Conservation (phyloP, 163 green algal genomes). For the Scenedesmus sp. region DNA sequence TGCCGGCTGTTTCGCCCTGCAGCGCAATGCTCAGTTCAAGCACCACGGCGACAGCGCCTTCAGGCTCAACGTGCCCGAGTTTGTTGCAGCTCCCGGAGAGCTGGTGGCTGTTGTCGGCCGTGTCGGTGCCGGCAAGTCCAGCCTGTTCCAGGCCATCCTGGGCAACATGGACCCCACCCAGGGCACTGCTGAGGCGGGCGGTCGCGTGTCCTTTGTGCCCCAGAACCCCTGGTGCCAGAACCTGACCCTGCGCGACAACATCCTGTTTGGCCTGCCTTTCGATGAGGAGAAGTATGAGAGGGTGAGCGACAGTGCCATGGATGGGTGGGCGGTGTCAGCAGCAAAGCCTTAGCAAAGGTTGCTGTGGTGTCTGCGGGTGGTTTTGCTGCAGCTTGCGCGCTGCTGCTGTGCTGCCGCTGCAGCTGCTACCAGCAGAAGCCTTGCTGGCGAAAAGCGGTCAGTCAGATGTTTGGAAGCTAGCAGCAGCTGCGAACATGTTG, state of each 20-base stretch:
- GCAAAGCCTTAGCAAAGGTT: too few relatives aligned
- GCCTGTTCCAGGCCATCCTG: too few relatives aligned
- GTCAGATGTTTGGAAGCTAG: too few relatives aligned
- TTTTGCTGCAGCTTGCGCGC: too few relatives aligned
- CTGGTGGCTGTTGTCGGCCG: conserved; percentile 68
- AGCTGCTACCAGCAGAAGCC: background rate
- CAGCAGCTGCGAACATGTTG: too few relatives aligned
- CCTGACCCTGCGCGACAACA: too few relatives aligned
- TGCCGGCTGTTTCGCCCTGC: background rate
- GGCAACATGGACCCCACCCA: conserved; percentile 73
- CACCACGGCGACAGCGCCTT: conserved; percentile 41
- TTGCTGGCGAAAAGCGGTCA: too few relatives aligned
- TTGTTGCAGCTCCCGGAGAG: conserved; percentile 60
- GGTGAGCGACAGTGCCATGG: background rate
- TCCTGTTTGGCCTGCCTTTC: conserved; percentile 77
- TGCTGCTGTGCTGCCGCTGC: background rate
- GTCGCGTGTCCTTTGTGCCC: conserved; percentile 60
- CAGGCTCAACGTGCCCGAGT: conserved; percentile 53
- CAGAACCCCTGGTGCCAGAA: too few relatives aligned
- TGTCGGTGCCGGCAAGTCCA: too few relatives aligned
- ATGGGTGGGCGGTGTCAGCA: too few relatives aligned
- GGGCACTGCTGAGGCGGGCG: conserved; percentile 39
- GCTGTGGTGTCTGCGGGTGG: too few relatives aligned
- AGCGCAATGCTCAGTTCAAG: conserved; percentile 51
- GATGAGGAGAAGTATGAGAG: conserved; percentile 65